These are phyloP conservation scores for Chaetomiaceae sp. DNA, from an alignment of 2,329 filamentous ascomycete species.

Conservation along the genomic window DNA sequence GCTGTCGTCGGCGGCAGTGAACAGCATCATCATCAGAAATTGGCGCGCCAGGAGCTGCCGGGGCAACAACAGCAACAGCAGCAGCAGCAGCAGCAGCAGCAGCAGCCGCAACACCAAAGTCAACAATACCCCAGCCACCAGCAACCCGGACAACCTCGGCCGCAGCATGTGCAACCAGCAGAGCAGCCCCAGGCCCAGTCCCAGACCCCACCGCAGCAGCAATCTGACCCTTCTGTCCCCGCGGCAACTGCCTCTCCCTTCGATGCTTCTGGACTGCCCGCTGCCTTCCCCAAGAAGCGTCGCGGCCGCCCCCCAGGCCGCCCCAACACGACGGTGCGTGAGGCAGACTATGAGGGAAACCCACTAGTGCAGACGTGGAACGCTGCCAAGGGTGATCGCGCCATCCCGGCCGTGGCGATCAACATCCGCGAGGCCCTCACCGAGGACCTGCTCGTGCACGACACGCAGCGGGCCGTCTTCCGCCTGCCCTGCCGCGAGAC, in stretches of 20 bases:
- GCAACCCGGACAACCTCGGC: too few relatives aligned
- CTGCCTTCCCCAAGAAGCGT: conserved; percentile 23
- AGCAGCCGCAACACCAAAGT: too few relatives aligned
- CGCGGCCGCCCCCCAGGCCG: conserved; percentile 25
- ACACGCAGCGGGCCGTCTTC: conserved; percentile 24
- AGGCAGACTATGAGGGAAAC: conserved; percentile 24
- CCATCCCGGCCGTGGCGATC: conserved; percentile 19
- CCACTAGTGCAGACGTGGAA: conserved; percentile 24
- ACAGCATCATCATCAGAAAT: too few relatives aligned
- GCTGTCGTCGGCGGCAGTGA: too few relatives aligned
- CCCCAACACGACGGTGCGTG: conserved; percentile 24
- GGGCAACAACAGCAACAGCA: too few relatives aligned
- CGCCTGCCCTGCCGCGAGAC: conserved; percentile 21
- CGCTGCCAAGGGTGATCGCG: conserved; percentile 16
- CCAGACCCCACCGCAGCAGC: not conserved
- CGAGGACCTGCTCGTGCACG: conserved; percentile 21
- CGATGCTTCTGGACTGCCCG: conserved; percentile 8
- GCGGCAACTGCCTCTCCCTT: not conserved
- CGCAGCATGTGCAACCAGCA: too few relatives aligned
- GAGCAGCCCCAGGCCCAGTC: too few relatives aligned
- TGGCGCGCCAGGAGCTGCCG: too few relatives aligned
- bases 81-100: too few relatives aligned
- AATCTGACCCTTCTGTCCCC: not conserved
- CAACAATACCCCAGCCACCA: too few relatives aligned
- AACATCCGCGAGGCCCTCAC: conserved; percentile 22